phyloP scores from a whole-genome alignment of 441 rosid species.

The Arabidopsis lyrata region DNA sequence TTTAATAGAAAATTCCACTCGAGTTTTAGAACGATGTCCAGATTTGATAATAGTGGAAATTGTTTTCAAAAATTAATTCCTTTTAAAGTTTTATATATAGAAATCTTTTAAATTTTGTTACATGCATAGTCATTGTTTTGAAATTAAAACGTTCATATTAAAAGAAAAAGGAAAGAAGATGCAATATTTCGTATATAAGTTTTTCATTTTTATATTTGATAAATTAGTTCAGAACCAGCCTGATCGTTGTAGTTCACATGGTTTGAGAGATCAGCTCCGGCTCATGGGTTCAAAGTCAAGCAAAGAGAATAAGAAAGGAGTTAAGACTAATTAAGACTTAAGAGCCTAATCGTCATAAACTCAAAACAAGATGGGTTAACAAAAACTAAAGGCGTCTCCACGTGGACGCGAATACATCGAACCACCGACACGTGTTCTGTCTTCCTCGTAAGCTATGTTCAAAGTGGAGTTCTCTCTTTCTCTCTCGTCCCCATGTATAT shows the following conservation, averaged over 20 bases:
- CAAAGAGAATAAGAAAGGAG: neutral
- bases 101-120: neutral
- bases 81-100: too few relatives aligned
- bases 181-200: too few relatives aligned
- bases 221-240: too few relatives aligned
- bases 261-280: neutral
- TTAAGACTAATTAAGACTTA: too few relatives aligned
- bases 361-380: conserved; percentile 13
- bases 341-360: neutral
- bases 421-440: conserved; percentile 1
- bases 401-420: conserved; percentile 35
- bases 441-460: conserved; percentile 40
- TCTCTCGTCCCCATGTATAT: conserved; percentile 27
- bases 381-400: conserved; percentile 14
- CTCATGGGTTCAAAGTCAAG: neutral
- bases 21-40: neutral
- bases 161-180: neutral
- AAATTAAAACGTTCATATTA: too few relatives aligned
- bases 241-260: neutral
- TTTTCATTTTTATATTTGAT: too few relatives aligned
- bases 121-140: neutral
- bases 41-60: neutral
- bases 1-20: neutral
- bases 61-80: neutral
- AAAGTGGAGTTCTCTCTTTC: conserved; percentile 16